Evolutionary conservation across 2,329 filamentous ascomycete species (phyloP).

Genomic region (Fusarium sp.): DNA sequence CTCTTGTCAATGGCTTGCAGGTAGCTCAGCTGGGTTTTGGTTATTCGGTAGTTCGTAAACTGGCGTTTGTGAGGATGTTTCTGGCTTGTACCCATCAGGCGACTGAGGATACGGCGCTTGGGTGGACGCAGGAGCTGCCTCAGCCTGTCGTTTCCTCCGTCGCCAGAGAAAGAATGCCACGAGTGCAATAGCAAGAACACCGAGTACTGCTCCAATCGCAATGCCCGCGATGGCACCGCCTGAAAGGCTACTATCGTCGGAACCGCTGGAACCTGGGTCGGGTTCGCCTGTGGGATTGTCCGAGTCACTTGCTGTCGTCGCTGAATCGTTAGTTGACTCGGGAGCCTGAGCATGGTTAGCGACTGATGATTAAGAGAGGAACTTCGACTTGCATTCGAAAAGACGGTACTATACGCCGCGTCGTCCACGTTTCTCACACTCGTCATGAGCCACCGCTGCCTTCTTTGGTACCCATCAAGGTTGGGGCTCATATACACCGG

Average conservation of each 20-base stretch:
- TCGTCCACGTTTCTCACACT: slow-evolving; percentile 44
- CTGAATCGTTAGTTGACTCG: neutral
- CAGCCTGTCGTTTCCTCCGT: slow-evolving; percentile 9
- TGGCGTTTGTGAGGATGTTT: neutral
- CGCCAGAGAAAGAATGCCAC: slow-evolving; percentile 44
- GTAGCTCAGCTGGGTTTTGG: neutral
- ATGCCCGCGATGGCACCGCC: slow-evolving; percentile 46
- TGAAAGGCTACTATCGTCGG: slow-evolving; percentile 35
- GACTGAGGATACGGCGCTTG: neutral
- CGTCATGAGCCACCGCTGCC: slow-evolving; percentile 48
- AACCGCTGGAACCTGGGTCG: neutral
- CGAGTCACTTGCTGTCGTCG: slow-evolving; percentile 11
- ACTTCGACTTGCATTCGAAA: slow-evolving; percentile 38
- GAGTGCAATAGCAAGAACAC: slow-evolving; percentile 37
- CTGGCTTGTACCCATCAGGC: neutral
- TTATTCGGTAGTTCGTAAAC: neutral
- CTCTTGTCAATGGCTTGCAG: neutral
- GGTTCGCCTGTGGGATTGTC: neutral
- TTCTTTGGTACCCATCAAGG: slow-evolving; percentile 36
- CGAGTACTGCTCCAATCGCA: slow-evolving; percentile 43
- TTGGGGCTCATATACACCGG: slow-evolving; percentile 45
- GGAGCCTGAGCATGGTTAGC: neutral
- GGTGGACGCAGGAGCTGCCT: neutral
- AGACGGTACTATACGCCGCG: slow-evolving; percentile 46
- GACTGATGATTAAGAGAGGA: neutral